Conservation (phyloP, 2,329 filamentous ascomycete genomes). For the Falciphora oryzae region DNA sequence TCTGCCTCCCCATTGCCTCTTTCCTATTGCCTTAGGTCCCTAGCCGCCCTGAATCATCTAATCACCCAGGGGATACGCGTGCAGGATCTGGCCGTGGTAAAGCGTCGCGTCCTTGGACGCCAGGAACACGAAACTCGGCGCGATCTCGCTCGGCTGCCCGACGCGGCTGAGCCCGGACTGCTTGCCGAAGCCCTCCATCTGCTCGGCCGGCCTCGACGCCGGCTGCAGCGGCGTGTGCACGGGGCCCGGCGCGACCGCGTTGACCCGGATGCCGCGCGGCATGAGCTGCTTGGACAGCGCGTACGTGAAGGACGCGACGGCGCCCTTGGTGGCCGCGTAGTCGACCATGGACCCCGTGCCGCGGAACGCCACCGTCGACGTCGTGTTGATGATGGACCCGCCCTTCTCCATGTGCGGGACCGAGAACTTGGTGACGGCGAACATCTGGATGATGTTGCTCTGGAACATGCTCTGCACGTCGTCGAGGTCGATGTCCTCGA, state of each 20-base stretch:
- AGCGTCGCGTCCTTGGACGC: conserved; percentile 33
- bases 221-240: conserved; percentile 40
- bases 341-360: conserved; percentile 46
- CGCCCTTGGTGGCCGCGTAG: conserved; percentile 52
- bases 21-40: too few relatives aligned
- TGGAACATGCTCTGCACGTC: conserved; percentile 51
- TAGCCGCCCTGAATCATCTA: conserved; percentile 13
- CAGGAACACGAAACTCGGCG: conserved; percentile 34
- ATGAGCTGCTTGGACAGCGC: conserved; percentile 46
- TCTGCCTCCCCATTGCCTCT: too few relatives aligned
- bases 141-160: conserved; percentile 39
- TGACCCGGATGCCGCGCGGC: conserved; percentile 53
- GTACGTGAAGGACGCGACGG: conserved; percentile 50
- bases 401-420: conserved; percentile 42
- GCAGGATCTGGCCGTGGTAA: conserved; percentile 34
- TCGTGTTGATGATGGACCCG: conserved; percentile 71
- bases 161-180: conserved; percentile 30
- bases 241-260: conserved; percentile 36
- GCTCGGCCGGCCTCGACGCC: conserved; percentile 34
- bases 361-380: conserved; percentile 67
- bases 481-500: conserved; percentile 48
- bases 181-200: conserved; percentile 38
- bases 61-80: conserved; percentile 34
- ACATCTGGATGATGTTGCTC: conserved; percentile 51
- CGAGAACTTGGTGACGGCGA: conserved; percentile 53